Conservation (phyloP, 257 asterid species). For the Avicennia marina region DNA sequence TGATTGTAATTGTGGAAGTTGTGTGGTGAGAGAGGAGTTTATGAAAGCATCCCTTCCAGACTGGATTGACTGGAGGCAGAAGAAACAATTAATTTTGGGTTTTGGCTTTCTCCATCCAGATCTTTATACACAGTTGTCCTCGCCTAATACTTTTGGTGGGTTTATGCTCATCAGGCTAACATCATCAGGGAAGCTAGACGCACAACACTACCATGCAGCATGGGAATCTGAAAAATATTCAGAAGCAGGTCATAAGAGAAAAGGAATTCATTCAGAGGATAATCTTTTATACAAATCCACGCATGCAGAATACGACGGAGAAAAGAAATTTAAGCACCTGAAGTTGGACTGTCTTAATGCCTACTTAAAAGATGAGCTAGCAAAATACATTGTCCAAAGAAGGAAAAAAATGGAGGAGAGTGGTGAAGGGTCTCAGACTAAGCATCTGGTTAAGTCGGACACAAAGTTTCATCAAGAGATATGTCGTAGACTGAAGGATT, state of each 20-base stretch:
- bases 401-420: constrained; percentile 24
- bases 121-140: constrained; percentile 25
- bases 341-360: constrained; percentile 44
- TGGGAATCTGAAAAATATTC: constrained; percentile 33
- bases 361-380: constrained; percentile 44
- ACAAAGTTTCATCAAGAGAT: constrained; percentile 31
- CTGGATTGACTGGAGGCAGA: constrained; percentile 93
- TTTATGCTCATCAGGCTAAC: constrained; percentile 53
- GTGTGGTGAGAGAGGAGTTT: constrained; percentile 47
- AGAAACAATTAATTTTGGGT: constrained; percentile 49
- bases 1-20: constrained; percentile 58
- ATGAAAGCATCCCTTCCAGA: constrained; percentile 40
- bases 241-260: constrained; percentile 35
- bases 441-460: constrained; percentile 11
- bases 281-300: constrained; percentile 36
- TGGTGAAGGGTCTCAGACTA: constrained; percentile 20
- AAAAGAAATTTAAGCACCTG: constrained; percentile 30
- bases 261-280: constrained; percentile 25
- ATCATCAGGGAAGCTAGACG: constrained; percentile 75
- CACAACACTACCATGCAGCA: constrained; percentile 50
- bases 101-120: constrained; percentile 32
- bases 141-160: constrained; percentile 41
- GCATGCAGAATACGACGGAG: constrained; percentile 25
- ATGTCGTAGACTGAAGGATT: constrained; percentile 33
- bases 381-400: constrained; percentile 25